phyloP scores from a whole-genome alignment of 306 rosid species.

The Pueraria montana region DNA sequence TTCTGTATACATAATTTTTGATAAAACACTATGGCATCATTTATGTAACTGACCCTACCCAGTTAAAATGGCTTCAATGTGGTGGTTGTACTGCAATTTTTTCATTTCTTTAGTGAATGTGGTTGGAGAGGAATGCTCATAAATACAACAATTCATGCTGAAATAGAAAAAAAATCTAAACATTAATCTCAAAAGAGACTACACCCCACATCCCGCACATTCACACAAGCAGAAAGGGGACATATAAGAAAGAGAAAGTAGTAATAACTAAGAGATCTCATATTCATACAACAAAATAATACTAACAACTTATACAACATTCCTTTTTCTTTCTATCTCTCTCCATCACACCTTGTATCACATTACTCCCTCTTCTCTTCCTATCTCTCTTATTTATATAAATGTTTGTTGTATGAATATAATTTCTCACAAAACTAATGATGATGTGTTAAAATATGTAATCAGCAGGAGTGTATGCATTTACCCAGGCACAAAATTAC shows the following conservation, averaged over 20 bases:
- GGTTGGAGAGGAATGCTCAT: constrained; percentile 9
- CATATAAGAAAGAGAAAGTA: background rate
- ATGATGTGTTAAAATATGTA: background rate
- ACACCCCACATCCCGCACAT: background rate
- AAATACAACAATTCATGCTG: background rate
- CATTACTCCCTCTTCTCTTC: background rate
- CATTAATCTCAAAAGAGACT: constrained; percentile 8
- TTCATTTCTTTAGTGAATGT: background rate
- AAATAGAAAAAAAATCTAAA: constrained; percentile 1
- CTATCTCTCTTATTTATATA: background rate
- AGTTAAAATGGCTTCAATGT: background rate
- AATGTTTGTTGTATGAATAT: background rate
- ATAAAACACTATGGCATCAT: background rate
- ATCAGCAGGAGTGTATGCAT: background rate
- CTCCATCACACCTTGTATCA: background rate
- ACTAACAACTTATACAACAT: background rate
- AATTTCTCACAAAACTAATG: background rate
- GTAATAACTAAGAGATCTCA: no score
- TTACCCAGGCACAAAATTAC: constrained; percentile 53
- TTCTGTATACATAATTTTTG: background rate
- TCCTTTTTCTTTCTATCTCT: background rate
- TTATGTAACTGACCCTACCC: background rate
- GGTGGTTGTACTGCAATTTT: background rate
- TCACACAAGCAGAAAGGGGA: background rate
- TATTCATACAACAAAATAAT: background rate